Percentiles rank a stretch among this genome's conserved stretches.
These are phyloP conservation scores for Lichtheimia ornata DNA, from an alignment of 371 early-diverging fungal species.

Conservation along the genomic window DNA sequence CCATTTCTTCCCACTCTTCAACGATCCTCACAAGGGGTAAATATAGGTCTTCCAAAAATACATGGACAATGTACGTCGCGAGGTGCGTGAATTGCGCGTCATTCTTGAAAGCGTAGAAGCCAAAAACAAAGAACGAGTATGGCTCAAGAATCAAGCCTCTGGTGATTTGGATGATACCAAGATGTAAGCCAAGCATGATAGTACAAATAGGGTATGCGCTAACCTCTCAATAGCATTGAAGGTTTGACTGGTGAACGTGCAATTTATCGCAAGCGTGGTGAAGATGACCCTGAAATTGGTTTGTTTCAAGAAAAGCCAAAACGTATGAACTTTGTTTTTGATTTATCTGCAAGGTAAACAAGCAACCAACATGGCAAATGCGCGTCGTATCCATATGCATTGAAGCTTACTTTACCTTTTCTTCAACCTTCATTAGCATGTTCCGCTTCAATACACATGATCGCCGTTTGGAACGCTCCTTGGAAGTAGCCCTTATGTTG, in stretches of 20 bases:
- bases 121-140: conserved; percentile 82
- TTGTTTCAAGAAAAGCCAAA: conserved; percentile 77
- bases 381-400: neutral
- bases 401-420: too few relatives aligned
- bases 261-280: conserved; percentile 81
- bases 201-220: neutral
- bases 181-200: conserved; percentile 42
- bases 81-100: conserved; percentile 77
- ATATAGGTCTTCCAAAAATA: conserved; percentile 51
- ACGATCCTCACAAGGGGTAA: too few relatives aligned
- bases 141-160: conserved; percentile 79
- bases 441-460: conserved; percentile 76
- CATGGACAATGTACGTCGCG: conserved; percentile 66
- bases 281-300: conserved; percentile 73
- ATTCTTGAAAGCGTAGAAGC: conserved; percentile 79
- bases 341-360: conserved; percentile 64
- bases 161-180: conserved; percentile 87
- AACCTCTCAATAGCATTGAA: conserved; percentile 50
- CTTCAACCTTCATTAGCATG: conserved; percentile 45
- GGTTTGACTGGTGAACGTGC: conserved; percentile 79
- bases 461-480: conserved; percentile 67
- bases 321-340: conserved; percentile 79
- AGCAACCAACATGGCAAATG: neutral
- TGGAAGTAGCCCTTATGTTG: conserved; percentile 77
- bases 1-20: too few relatives aligned